These are phyloP conservation scores for Pestalotiopsis sp. DNA, from an alignment of 2,329 filamentous ascomycete genomes.

Conservation along the genomic window DNA sequence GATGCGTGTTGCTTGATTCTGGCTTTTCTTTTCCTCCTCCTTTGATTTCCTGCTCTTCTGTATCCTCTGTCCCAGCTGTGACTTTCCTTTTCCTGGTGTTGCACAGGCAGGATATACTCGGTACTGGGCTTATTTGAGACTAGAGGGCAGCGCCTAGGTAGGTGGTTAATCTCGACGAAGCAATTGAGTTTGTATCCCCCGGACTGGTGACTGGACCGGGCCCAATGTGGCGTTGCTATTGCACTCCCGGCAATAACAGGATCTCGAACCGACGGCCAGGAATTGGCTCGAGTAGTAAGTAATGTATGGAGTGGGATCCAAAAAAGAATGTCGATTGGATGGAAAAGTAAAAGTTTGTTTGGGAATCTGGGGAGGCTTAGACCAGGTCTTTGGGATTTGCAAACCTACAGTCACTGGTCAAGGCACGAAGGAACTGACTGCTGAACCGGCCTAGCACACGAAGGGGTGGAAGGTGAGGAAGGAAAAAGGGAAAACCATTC, in stretches of 20 bases:
- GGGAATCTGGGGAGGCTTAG: background rate
- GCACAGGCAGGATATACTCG: background rate
- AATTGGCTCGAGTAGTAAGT: background rate
- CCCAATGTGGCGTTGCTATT: conserved; percentile 4
- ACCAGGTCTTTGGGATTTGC: background rate
- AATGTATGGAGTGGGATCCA: background rate
- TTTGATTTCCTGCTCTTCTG: background rate
- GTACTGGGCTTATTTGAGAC: background rate
- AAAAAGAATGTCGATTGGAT: background rate
- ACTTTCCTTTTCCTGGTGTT: conserved; percentile 2
- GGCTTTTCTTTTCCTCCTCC: background rate
- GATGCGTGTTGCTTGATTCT: background rate
- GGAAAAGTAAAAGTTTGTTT: background rate
- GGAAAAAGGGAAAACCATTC: conserved; percentile 9
- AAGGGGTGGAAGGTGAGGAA: background rate
- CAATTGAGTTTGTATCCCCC: conserved; percentile 1
- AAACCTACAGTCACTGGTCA: background rate
- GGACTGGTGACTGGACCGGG: background rate
- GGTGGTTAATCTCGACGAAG: background rate
- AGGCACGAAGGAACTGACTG: conserved; percentile 4
- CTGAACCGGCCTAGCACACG: conserved; percentile 11
- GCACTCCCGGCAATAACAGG: conserved; percentile 6
- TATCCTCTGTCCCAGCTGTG: background rate
- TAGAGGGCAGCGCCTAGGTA: background rate
- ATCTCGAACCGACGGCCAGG: background rate